phyloP scores from a whole-genome alignment of 345 rosid species.

The Eucalyptus urophylla region DNA sequence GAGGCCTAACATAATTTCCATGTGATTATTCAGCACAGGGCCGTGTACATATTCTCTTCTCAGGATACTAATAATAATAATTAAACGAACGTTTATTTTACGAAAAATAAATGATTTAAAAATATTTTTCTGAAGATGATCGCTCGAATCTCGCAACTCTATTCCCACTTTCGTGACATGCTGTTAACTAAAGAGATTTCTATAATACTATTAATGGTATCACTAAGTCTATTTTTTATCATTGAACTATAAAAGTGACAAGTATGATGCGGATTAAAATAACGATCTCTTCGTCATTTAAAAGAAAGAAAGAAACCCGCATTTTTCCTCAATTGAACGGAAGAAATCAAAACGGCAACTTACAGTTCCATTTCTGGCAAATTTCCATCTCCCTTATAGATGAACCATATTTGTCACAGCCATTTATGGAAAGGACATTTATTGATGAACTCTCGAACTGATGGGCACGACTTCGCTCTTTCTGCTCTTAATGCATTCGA shows the following conservation, averaged over 20 bases:
- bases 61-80: not conserved
- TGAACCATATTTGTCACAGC: not conserved
- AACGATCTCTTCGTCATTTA: fast-evolving
- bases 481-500: not conserved
- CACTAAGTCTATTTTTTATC: not conserved
- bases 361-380: not conserved
- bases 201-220: not conserved
- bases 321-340: not conserved
- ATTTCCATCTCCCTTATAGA: not conserved
- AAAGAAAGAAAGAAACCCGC: not conserved
- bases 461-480: not conserved
- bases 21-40: not conserved
- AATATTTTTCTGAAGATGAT: not conserved
- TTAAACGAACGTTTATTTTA: fast-evolving
- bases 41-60: not conserved
- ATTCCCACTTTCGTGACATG: not conserved
- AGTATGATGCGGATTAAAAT: not conserved
- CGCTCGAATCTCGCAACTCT: not conserved
- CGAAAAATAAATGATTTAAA: not conserved
- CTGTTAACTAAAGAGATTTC: not conserved
- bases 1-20: not conserved
- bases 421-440: not conserved
- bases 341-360: fast-evolving
- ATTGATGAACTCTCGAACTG: not conserved
- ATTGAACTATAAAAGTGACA: not conserved